These are phyloP conservation scores for Neopestalotiopsis rosae DNA, from an alignment of 2,329 filamentous ascomycete genomes.

Conservation along the genomic window DNA sequence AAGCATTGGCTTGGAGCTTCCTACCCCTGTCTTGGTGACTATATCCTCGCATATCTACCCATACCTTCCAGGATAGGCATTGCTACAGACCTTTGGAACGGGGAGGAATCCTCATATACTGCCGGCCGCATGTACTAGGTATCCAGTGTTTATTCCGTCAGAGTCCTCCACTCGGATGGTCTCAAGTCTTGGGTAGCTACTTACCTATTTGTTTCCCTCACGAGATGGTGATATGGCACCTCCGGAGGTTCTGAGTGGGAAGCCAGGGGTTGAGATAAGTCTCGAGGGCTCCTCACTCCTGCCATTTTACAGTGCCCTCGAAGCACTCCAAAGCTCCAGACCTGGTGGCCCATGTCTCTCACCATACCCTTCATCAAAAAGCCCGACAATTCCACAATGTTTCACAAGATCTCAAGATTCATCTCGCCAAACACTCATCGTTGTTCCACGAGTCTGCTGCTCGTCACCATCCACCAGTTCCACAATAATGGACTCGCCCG, in stretches of 20 bases:
- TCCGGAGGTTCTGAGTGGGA: constrained; percentile 29
- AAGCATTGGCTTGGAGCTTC: background rate
- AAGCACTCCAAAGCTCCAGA: constrained; percentile 29
- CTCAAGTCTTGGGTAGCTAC: background rate
- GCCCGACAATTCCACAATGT: constrained; percentile 30
- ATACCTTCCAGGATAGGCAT: background rate
- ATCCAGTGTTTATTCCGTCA: background rate
- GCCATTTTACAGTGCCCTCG: constrained; percentile 27
- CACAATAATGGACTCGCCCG: constrained; percentile 43
- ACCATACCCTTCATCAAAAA: constrained; percentile 30
- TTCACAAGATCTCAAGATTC: constrained; percentile 34
- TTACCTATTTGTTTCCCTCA: background rate
- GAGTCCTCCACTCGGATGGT: background rate
- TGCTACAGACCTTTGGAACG: background rate
- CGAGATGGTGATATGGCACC: constrained; percentile 24
- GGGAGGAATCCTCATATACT: background rate
- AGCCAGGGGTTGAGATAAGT: constrained; percentile 18
- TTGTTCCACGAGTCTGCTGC: constrained; percentile 31
- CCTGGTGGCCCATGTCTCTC: constrained; percentile 22
- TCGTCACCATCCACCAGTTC: constrained; percentile 28
- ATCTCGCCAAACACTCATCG: constrained; percentile 29
- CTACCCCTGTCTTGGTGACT: background rate
- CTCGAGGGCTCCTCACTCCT: background rate
- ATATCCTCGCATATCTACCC: background rate
- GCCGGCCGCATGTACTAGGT: background rate